Evolutionary conservation across 2,329 filamentous ascomycete genomes (phyloP).

Genomic region (Chaetothyriales sp.): DNA sequence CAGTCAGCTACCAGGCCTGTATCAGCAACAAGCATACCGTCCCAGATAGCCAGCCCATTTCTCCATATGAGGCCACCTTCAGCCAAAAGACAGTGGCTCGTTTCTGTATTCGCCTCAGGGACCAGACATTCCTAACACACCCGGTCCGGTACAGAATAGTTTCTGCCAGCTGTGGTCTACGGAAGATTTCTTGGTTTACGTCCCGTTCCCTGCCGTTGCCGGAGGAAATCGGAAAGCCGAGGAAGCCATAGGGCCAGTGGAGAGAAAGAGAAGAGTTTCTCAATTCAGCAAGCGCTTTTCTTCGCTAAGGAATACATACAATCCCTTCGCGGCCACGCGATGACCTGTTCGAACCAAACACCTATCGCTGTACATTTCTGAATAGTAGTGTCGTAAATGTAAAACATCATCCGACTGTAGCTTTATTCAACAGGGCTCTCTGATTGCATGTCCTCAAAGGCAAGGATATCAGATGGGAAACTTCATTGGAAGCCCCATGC

Average conservation of each 20-base stretch:
- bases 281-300: not conserved
- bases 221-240: not conserved
- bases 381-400: not conserved
- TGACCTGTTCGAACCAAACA: not conserved
- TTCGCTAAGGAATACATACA: not conserved
- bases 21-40: not conserved
- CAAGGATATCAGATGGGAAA: not conserved
- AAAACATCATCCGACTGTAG: not conserved
- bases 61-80: not conserved
- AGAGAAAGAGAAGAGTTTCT: not conserved
- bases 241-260: not conserved
- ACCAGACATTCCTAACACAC: not conserved
- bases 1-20: not conserved
- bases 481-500: not conserved
- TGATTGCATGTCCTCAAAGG: not conserved
- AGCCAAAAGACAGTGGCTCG: not conserved
- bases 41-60: not conserved
- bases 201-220: too few relatives aligned
- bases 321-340: not conserved
- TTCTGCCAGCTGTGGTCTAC: not conserved
- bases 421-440: not conserved
- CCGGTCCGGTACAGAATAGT: not conserved
- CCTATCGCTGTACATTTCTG: constrained; percentile 1
- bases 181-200: too few relatives aligned
- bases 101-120: not conserved